Conservation (phyloP, 306 rosid genomes). For the Dalbergia oliveri region DNA sequence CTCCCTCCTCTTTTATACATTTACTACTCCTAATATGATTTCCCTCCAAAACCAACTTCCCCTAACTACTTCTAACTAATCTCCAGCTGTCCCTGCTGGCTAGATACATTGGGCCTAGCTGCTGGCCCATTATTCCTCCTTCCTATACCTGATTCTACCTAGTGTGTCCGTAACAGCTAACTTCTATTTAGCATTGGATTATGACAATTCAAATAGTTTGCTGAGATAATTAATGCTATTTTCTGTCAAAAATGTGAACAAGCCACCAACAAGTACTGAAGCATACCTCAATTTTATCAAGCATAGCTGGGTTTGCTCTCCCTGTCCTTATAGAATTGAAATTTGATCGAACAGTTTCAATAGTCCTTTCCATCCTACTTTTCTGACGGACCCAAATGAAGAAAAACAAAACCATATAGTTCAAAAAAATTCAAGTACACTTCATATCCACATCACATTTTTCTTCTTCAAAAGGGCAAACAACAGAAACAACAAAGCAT, state of each 20-base stretch:
- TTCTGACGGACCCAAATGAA: constrained; percentile 53
- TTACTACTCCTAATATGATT: too few species aligned
- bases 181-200: not conserved
- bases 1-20: too few species aligned
- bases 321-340: constrained; percentile 94
- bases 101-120: too few species aligned
- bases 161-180: too few species aligned
- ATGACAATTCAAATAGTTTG: not conserved
- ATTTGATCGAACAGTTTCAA: constrained; percentile 74
- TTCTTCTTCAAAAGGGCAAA: too few species aligned
- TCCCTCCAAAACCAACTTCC: too few species aligned
- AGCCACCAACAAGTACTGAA: not conserved
- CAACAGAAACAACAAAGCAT: too few species aligned
- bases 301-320: constrained; percentile 86
- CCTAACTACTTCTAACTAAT: too few species aligned
- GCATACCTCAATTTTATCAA: constrained; percentile 89
- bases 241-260: not conserved
- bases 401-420: not conserved
- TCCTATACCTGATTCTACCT: too few species aligned
- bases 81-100: too few species aligned
- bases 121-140: too few species aligned
- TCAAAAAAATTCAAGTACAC: not conserved
- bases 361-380: constrained; percentile 86
- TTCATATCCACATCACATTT: not conserved
- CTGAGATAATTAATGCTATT: not conserved